Evolutionary conservation across 2,329 filamentous ascomycete species (phyloP).

Genomic region (Diplodia scrobiculata): DNA sequence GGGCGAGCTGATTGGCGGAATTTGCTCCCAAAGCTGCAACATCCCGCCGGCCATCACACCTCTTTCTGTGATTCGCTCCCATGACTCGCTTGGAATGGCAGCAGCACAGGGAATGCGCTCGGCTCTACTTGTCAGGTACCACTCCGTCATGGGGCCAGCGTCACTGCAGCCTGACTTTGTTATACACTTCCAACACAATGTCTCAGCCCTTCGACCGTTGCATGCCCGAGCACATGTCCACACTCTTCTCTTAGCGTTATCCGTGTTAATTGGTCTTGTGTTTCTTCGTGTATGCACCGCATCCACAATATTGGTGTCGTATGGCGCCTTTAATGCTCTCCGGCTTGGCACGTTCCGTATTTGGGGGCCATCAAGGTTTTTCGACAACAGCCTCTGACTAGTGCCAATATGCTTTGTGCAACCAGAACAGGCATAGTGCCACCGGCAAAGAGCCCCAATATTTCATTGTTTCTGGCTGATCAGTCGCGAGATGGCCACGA

Average conservation of each 20-base stretch:
- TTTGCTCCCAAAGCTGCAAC: not conserved
- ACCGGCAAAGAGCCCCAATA: not conserved
- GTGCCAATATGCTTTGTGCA: not conserved
- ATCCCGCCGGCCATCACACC: not conserved
- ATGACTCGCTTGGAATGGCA: not conserved
- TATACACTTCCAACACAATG: not conserved
- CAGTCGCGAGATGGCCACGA: not conserved
- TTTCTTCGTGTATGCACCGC: no score
- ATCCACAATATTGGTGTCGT: no score
- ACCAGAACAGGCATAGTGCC: not conserved
- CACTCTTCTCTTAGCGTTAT: no score
- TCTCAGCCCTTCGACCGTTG: not conserved
- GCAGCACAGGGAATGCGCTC: not conserved
- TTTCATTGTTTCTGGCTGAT: no score
- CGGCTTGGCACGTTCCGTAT: no score
- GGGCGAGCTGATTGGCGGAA: no score
- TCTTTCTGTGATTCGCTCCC: not conserved
- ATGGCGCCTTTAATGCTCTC: no score
- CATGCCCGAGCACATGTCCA: not conserved
- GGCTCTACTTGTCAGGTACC: not conserved
- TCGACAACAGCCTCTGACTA: not conserved
- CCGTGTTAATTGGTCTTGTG: no score
- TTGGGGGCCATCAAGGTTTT: no score
- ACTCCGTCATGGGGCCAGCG: no score
- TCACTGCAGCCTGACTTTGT: no score